phyloP scores from a whole-genome alignment of 192 early-diverging fungal species.

The Powellomyces hirtus region DNA sequence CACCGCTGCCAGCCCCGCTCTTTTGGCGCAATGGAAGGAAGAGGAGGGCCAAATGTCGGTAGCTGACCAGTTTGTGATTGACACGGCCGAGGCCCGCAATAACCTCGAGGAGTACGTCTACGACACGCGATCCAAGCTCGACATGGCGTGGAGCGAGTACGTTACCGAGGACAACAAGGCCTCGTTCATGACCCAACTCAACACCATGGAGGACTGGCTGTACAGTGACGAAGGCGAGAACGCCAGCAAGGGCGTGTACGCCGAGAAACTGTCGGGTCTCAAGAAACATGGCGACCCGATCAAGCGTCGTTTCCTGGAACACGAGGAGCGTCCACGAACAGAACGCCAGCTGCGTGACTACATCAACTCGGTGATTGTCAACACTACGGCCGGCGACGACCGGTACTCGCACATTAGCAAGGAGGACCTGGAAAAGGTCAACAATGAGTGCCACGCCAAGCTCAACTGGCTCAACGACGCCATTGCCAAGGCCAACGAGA shows the following conservation, averaged over 20 bases:
- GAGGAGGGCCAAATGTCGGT: constrained; percentile 82
- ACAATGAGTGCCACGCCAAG: constrained; percentile 70
- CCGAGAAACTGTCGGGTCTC: constrained; percentile 75
- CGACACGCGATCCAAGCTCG: constrained; percentile 86
- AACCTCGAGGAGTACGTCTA: constrained; percentile 98
- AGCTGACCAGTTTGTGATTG: constrained; percentile 83
- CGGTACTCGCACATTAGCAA: constrained; percentile 82
- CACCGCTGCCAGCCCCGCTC: constrained; percentile 55
- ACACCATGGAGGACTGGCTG: constrained; percentile 93
- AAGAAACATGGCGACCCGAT: constrained; percentile 82
- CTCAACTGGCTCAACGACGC: constrained; percentile 86
- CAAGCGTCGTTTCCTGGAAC: constrained; percentile 75
- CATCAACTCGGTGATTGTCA: constrained; percentile 69
- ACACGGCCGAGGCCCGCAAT: constrained; percentile 93
- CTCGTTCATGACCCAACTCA: constrained; percentile 66
- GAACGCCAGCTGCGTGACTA: constrained; percentile 77
- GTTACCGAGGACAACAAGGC: constrained; percentile 70
- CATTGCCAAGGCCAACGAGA: constrained; percentile 69
- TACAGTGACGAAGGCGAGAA: constrained; percentile 93
- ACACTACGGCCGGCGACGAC: constrained; percentile 75
- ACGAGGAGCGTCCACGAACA: constrained; percentile 81
- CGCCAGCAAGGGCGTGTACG: constrained; percentile 84
- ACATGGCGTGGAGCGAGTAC: constrained; percentile 71
- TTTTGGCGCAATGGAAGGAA: constrained; percentile 68
- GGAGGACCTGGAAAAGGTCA: constrained; percentile 81